Evolutionary conservation across 2,329 filamentous ascomycete species (phyloP).

Genomic region (Colletotrichum caudatum): DNA sequence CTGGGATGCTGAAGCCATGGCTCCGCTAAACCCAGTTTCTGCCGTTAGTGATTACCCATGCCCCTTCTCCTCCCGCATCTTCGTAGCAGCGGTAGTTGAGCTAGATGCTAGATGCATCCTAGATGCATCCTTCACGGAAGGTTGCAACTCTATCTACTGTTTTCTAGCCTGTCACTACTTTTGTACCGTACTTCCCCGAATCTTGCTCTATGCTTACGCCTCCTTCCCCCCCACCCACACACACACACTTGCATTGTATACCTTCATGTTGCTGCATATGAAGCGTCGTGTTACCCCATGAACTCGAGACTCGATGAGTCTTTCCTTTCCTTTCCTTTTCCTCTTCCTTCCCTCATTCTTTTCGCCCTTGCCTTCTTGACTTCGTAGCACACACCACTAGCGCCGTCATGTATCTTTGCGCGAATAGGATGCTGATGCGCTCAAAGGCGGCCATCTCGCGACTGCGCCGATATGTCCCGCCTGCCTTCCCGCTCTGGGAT

Average conservation of each 20-base stretch:
- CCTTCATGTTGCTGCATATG: neutral
- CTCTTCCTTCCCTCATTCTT: neutral
- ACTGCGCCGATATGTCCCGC: conserved; percentile 70
- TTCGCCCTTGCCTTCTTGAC: neutral
- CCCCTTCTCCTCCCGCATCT: neutral
- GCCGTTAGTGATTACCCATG: conserved; percentile 58
- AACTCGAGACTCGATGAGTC: conserved; percentile 1
- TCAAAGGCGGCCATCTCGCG: conserved; percentile 69
- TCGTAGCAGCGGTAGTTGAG: conserved; percentile 8
- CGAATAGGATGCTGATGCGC: conserved; percentile 41
- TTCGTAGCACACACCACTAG: conserved; percentile 37
- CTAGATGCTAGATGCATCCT: conserved; percentile 2
- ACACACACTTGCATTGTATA: neutral
- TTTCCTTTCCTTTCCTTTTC: conserved; percentile 7
- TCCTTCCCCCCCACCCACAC: neutral
- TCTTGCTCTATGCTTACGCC: conserved; percentile 26
- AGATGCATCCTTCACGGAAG: conserved; percentile 12
- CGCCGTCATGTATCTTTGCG: conserved; percentile 41
- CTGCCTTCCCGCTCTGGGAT: conserved; percentile 72
- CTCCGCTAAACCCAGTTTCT: conserved; percentile 65
- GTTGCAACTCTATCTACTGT: conserved; percentile 6
- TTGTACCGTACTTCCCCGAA: conserved; percentile 1
- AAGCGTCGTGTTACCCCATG: conserved; percentile 4
- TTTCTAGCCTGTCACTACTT: conserved; percentile 19
- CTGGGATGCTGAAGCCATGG: conserved; percentile 70